Percentiles rank a stretch among this genome's conserved stretches.
These are phyloP conservation scores for Eimeria maxima DNA, from an alignment of 169 alveolate genomes.

Conservation along the genomic window DNA sequence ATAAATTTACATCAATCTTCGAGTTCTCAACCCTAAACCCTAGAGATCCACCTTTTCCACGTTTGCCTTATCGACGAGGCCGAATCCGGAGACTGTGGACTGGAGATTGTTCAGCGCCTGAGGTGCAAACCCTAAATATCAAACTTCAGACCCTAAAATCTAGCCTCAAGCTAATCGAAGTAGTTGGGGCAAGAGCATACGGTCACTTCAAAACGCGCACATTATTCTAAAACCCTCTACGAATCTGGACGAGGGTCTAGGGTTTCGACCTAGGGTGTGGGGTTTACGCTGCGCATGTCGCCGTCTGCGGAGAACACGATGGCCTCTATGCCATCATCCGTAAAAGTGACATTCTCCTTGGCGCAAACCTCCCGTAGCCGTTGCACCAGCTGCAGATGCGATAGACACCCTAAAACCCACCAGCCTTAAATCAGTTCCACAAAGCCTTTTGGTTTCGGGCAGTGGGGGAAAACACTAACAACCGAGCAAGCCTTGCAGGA, in stretches of 20 bases:
- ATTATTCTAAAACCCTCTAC: background rate
- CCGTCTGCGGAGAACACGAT: slow-evolving; percentile 98
- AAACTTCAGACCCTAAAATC: slow-evolving; percentile 54
- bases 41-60: slow-evolving; percentile 93
- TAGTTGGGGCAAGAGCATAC: slow-evolving; percentile 1
- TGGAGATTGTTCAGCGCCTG: slow-evolving; percentile 97
- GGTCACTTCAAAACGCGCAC: background rate
- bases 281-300: slow-evolving; percentile 92
- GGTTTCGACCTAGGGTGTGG: background rate
- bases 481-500: no score
- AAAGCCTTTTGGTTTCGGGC: no score
- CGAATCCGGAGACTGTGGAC: slow-evolving; percentile 98
- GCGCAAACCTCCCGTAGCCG: slow-evolving; percentile 94
- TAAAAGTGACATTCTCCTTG: slow-evolving; percentile 89
- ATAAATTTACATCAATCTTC: background rate
- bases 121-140: slow-evolving; percentile 26
- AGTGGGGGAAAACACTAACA: no score
- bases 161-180: background rate
- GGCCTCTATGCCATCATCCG: slow-evolving; percentile 95
- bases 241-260: background rate
- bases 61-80: slow-evolving; percentile 96
- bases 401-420: slow-evolving; percentile 10
- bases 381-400: slow-evolving; percentile 86
- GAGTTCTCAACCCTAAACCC: slow-evolving; percentile 10
- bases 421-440: background rate